Base-by-base conservation (phyloP, 2,329 filamentous ascomycete species). In the Pyrenophora teres region DNA sequence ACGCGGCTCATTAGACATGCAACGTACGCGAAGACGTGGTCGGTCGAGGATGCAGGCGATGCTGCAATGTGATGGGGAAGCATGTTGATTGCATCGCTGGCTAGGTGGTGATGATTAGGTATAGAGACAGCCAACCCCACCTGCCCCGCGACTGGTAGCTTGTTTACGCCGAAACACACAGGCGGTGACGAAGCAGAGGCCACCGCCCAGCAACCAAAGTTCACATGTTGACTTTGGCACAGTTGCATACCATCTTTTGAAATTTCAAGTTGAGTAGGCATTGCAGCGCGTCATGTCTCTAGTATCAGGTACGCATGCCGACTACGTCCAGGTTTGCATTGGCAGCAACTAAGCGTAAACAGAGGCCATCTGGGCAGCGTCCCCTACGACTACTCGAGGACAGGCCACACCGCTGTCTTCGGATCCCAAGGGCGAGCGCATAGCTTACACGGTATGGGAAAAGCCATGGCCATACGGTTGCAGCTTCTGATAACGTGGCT, bases 331-430 rank as follows among this genome's bases (percentile, higher is more conserved):
- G 33, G n/a, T 6, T 38, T 25, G n/a, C 15, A 31, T 2, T 3
- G 39, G 9, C 40, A 32, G 12, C 25, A 16, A 33, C 56, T 60
- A 6, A 62, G 43, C 31, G 2, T 23, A 10, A 31, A 40, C 65
- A 87, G 85, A 85, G 59, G 80, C 81, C 73, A 93, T 96, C 67
- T 88, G 95, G 75, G 94, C 92, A 39, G 88, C 94, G 25, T 84
- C 88, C 59, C 94, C 94, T 46, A 86, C 85, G 49, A 97, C 93
- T 23, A 86, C 84, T 50, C 86, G 94, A 62, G 93, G 92, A 52
- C 88, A 92, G 72, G 88, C 93, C 53, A 97, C 93, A 10, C 90
- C 90, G 70, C 86, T 99, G 42, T 95, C 91, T 32, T 84, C 86
- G 37, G 93, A 97, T 74, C 77, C 87, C 57, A 96, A 96, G 75